A percentile compares a stretch with the other conserved stretches of the same genome.
Evolutionary conservation across 2,329 filamentous ascomycete genomes (phyloP).

Genomic region (Xylariales sp.): DNA sequence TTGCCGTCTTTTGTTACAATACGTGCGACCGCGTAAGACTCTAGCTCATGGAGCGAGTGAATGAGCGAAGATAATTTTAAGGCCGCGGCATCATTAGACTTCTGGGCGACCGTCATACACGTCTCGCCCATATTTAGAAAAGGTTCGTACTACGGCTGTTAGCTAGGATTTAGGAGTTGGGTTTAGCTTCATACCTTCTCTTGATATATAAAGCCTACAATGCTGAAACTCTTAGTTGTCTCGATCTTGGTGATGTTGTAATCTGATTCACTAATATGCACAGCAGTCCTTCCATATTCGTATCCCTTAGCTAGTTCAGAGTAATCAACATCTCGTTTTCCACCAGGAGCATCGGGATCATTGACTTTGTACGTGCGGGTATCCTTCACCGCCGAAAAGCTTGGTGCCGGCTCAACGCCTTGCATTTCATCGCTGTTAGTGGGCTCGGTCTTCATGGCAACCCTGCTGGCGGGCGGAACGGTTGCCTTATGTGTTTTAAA

Average conservation of each 20-base stretch:
- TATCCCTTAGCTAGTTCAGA: conserved; percentile 93
- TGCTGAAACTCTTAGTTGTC: conserved; percentile 78
- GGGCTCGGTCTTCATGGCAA: conserved; percentile 67
- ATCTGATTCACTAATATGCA: conserved; percentile 88
- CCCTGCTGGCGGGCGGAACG: conserved; percentile 80
- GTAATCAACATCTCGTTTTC: conserved; percentile 82
- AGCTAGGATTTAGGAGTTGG: conserved; percentile 32
- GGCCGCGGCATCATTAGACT: conserved; percentile 81
- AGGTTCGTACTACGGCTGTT: conserved; percentile 73
- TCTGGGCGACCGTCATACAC: conserved; percentile 80
- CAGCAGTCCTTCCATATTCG: conserved; percentile 90
- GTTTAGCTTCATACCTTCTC: conserved; percentile 65
- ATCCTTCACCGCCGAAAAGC: conserved; percentile 77
- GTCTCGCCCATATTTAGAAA: conserved; percentile 87
- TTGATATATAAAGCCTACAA: conserved; percentile 85
- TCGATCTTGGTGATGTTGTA: conserved; percentile 89
- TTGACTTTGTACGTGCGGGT: conserved; percentile 84
- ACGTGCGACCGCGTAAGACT: conserved; percentile 86
- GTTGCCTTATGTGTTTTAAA: conserved; percentile 84
- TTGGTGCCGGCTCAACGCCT: conserved; percentile 58
- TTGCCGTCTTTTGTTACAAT: conserved; percentile 87
- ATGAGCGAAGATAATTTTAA: conserved; percentile 90
- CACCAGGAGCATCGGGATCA: conserved; percentile 78
- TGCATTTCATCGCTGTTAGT: conserved; percentile 62
- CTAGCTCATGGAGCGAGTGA: conserved; percentile 85